Evolutionary conservation across 129 eudicot genomes (phyloP).

Genomic region (Artemisia annua): DNA sequence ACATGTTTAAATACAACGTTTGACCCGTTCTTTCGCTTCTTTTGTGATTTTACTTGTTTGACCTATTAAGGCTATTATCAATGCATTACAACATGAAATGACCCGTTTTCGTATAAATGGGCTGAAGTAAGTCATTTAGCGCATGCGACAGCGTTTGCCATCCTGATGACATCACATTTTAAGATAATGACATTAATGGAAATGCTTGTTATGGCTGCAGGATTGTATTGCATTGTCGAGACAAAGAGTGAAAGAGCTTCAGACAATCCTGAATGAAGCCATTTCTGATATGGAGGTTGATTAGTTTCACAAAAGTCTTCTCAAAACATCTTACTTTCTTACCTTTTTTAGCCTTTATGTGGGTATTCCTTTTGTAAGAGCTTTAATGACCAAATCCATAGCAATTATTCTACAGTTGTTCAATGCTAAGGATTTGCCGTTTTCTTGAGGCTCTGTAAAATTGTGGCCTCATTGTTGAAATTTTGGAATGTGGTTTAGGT

Average conservation of each 20-base stretch:
- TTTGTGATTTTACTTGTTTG: background rate
- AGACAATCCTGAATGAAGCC: conserved; percentile 63
- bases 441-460: conserved; percentile 24
- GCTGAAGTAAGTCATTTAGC: background rate
- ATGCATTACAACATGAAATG: background rate
- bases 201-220: conserved; percentile 44
- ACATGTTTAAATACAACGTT: background rate
- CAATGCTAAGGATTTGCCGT: conserved; percentile 8
- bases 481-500: conserved; percentile 26
- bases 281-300: conserved; percentile 83
- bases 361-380: conserved; percentile 4
- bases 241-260: conserved; percentile 79
- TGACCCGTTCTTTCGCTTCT: background rate
- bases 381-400: conserved; percentile 3
- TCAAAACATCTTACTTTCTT: background rate
- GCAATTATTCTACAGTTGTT: conserved; percentile 5
- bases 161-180: no score
- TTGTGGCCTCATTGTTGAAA: background rate
- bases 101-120: no score
- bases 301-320: conserved; percentile 30
- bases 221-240: conserved; percentile 74
- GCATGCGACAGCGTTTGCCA: no score
- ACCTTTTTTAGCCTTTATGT: background rate
- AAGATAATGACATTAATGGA: no score
- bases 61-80: conserved; percentile 1